Base-by-base conservation (phyloP, 495 filamentous ascomycete species). In the Clohesyomyces aquaticus region DNA sequence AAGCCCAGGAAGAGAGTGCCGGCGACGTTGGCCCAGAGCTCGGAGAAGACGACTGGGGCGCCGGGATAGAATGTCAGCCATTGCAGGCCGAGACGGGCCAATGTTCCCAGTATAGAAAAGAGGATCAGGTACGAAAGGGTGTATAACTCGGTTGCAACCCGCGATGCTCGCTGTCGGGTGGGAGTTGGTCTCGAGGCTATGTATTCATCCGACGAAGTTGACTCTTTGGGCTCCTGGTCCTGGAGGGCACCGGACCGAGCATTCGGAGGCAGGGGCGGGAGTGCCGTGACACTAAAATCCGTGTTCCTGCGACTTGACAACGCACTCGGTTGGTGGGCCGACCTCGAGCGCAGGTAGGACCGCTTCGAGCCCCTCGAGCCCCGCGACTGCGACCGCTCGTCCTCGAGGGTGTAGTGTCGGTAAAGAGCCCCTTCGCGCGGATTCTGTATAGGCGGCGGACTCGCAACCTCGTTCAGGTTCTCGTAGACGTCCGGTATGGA, bases 1-100 rank as follows among this genome's bases (percentile, higher is more conserved):
- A 96, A 95, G 19, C 94, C 93, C 83, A 98, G 87, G 47, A 96
- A 59, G 0, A 96, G 67, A 58, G 86, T 87, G 10, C 94, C 94
- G n/a, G 77, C 83, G 62, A 96, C 88, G 68, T 98, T 96, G 46
- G 93, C 88, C 94, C 94, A 98, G 28, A 96, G 76, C 2, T 91
- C 86, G 43, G 84, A 78, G 29, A 88, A 91, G 2, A 86, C 77
- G 26, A 93, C 77, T 3, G 92, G 92, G 0, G 89, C 83, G 21
- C 88, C 88, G 10, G 87, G 83, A 76, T 96, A 97, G 59, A 83
- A 84, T 3, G 91, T 93, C 25, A 98, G 76, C 47, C 88, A 85
- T 70, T 93, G 85, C 1, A 97, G 77, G 22, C 91, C 93, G 0
- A 98, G 81, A 10, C 93, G 82, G 11, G 91, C 85, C 27, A 98